A percentile compares a stretch with the other conserved stretches of the same genome.
These are phyloP conservation scores for Fusarium sp. DNA, from an alignment of 2,329 filamentous ascomycete species.

Conservation along the genomic window DNA sequence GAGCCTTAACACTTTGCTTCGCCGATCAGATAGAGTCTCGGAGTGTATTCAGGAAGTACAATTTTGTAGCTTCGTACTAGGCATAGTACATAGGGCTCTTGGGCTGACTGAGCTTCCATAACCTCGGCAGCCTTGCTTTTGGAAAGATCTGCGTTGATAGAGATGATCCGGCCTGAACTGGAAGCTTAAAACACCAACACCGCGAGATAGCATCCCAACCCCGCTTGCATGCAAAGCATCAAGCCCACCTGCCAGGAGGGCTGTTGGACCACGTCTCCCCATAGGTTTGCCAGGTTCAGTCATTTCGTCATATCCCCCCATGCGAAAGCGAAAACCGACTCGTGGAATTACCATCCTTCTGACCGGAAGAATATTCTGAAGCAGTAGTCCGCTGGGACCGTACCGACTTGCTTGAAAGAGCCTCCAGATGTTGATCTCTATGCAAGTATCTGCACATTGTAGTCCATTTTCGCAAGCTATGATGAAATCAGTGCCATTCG, in stretches of 20 bases:
- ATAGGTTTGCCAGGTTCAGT: background rate
- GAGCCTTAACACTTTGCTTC: background rate
- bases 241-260: conserved; percentile 5
- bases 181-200: conserved; percentile 1
- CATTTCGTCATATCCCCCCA: background rate
- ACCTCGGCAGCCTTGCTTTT: conserved; percentile 31
- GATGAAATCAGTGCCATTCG: conserved; percentile 8
- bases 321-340: conserved; percentile 16
- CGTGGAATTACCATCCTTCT: conserved; percentile 14
- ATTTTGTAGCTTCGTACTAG: background rate
- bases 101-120: conserved; percentile 11
- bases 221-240: conserved; percentile 29
- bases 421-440: conserved; percentile 16
- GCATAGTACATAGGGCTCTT: background rate
- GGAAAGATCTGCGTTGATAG: conserved; percentile 35
- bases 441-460: background rate
- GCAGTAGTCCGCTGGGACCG: conserved; percentile 4
- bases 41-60: background rate
- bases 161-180: conserved; percentile 10
- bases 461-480: background rate
- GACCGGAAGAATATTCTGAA: background rate
- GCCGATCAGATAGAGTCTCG: background rate
- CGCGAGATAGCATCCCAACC: background rate
- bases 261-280: conserved; percentile 12
- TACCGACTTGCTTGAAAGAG: conserved; percentile 17